phyloP scores from a whole-genome alignment of 2,329 filamentous ascomycete species.

The Fusarium concolor region DNA sequence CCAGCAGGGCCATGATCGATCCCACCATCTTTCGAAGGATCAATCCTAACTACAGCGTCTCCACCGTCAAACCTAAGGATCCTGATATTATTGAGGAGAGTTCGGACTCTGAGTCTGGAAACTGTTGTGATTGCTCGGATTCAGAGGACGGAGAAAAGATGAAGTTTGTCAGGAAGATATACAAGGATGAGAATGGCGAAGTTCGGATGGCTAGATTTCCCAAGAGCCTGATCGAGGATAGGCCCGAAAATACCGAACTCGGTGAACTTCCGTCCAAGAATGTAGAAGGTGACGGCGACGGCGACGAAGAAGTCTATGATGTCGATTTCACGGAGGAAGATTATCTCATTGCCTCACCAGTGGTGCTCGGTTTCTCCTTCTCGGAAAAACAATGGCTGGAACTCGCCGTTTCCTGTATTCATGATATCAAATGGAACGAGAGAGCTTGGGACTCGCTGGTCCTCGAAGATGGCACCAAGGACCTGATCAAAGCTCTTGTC shows the following conservation, averaged over 20 bases:
- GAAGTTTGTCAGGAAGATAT: constrained; percentile 64
- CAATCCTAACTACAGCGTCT: constrained; percentile 86
- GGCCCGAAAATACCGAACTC: constrained; percentile 61
- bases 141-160: constrained; percentile 57
- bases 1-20: constrained; percentile 90
- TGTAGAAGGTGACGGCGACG: neutral
- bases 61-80: constrained; percentile 78
- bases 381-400: constrained; percentile 92
- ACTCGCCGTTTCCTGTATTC: constrained; percentile 81
- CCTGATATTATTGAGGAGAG: constrained; percentile 67
- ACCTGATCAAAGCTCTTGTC: constrained; percentile 80
- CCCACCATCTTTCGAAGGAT: constrained; percentile 83
- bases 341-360: constrained; percentile 83
- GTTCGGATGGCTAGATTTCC: constrained; percentile 48
- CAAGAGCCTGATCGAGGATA: constrained; percentile 49
- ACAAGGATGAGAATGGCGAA: constrained; percentile 58
- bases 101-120: constrained; percentile 55
- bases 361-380: constrained; percentile 89
- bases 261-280: constrained; percentile 60
- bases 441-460: constrained; percentile 86
- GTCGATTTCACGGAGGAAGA: constrained; percentile 81
- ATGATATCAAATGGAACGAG: constrained; percentile 86
- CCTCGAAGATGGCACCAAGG: constrained; percentile 70
- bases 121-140: constrained; percentile 55
- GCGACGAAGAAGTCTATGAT: constrained; percentile 4